Conservation (phyloP, 1,284 basidiomycete genomes). For the Phylloporus sp. region DNA sequence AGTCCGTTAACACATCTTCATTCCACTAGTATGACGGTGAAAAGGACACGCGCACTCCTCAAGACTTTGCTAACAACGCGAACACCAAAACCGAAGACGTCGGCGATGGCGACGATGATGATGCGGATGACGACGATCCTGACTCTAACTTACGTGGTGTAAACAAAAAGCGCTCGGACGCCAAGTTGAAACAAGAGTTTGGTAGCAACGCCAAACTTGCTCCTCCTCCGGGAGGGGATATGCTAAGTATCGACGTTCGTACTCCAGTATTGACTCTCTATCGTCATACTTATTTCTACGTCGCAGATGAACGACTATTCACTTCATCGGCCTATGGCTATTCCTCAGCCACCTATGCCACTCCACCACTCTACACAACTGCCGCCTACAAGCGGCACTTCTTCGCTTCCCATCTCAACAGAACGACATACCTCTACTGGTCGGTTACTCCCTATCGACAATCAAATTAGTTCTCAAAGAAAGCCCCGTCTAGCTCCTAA, state of each 20-base stretch:
- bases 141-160: slow-evolving; percentile 27
- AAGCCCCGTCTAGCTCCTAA: slow-evolving; percentile 35
- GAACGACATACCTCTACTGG: slow-evolving; percentile 38
- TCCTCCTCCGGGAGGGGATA: slow-evolving; percentile 21
- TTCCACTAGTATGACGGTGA: slow-evolving; percentile 54
- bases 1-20: not conserved
- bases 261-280: not conserved
- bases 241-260: slow-evolving; percentile 34
- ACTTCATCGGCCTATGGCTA: slow-evolving; percentile 36
- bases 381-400: slow-evolving; percentile 18
- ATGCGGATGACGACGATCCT: slow-evolving; percentile 38
- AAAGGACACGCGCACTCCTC: slow-evolving; percentile 51
- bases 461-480: slow-evolving; percentile 32
- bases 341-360: slow-evolving; percentile 39
- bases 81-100: slow-evolving; percentile 44
- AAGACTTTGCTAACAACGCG: slow-evolving; percentile 46
- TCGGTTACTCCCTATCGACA: slow-evolving; percentile 34
- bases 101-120: slow-evolving; percentile 48
- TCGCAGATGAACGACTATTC: slow-evolving; percentile 33
- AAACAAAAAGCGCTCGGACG: slow-evolving; percentile 29
- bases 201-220: slow-evolving; percentile 21
- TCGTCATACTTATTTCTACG: slow-evolving; percentile 7
- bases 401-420: slow-evolving; percentile 38
- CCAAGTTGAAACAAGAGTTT: slow-evolving; percentile 37
- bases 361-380: slow-evolving; percentile 36